phyloP scores from a whole-genome alignment of 2,329 filamentous ascomycete species.

The Aspergillus terreus region DNA sequence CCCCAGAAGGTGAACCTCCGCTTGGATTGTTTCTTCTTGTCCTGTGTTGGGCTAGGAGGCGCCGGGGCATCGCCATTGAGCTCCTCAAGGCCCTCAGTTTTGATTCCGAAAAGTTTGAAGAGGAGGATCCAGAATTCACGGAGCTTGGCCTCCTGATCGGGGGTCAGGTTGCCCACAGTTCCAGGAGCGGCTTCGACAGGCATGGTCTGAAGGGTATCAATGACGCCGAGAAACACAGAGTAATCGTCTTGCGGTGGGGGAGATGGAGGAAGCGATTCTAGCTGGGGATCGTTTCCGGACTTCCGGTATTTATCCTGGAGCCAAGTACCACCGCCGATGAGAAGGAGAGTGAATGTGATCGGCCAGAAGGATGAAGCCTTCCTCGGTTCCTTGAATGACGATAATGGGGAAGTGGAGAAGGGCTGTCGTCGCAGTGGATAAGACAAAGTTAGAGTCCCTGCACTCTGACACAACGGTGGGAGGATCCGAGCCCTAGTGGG shows the following conservation, averaged over 20 bases:
- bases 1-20: slow-evolving; percentile 69
- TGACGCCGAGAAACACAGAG: slow-evolving; percentile 27
- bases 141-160: slow-evolving; percentile 83
- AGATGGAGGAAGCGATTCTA: slow-evolving; percentile 6
- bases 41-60: slow-evolving; percentile 24
- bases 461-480: slow-evolving; percentile 13
- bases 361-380: slow-evolving; percentile 38
- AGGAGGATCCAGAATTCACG: slow-evolving; percentile 79
- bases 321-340: slow-evolving; percentile 34
- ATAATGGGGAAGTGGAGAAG: slow-evolving; percentile 23
- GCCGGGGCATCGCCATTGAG: slow-evolving; percentile 18
- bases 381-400: slow-evolving; percentile 22
- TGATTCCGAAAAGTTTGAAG: slow-evolving; percentile 70
- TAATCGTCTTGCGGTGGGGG: slow-evolving; percentile 13
- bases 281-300: slow-evolving; percentile 7
- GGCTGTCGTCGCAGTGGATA: slow-evolving; percentile 22
- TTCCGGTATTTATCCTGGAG: slow-evolving; percentile 30
- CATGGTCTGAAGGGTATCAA: slow-evolving; percentile 37
- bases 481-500: slow-evolving; percentile 20
- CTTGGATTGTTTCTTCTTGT: slow-evolving; percentile 65
- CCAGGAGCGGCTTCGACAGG: slow-evolving; percentile 47
- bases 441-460: slow-evolving; percentile 20
- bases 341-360: slow-evolving; percentile 29
- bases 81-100: slow-evolving; percentile 23
- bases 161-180: slow-evolving; percentile 79